These are phyloP conservation scores for Phytophthora fragariaefolia DNA, from an alignment of 352 stramenopile genomes.

Conservation along the genomic window DNA sequence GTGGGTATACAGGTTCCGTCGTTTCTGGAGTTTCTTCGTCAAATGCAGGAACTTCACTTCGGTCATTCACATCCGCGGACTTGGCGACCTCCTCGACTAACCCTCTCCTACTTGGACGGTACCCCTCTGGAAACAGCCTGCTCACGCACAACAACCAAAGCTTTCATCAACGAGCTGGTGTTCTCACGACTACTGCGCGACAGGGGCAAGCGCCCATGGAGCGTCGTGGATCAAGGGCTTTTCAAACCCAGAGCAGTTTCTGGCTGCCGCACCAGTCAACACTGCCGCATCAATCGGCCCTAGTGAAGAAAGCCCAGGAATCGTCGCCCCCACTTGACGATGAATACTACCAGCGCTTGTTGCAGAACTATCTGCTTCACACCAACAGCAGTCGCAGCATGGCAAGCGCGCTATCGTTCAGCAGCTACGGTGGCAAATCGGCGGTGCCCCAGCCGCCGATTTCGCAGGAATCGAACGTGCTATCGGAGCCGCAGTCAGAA, in stretches of 20 bases:
- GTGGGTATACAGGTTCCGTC: constrained; percentile 26
- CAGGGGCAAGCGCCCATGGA: constrained; percentile 24
- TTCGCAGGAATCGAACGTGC: constrained; percentile 36
- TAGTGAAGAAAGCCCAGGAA: constrained; percentile 34
- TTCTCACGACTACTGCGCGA: constrained; percentile 11
- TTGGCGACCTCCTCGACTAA: constrained; percentile 38
- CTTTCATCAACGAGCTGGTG: constrained; percentile 31
- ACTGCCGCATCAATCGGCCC: constrained; percentile 29
- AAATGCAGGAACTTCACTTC: constrained; percentile 47
- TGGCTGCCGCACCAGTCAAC: constrained; percentile 36
- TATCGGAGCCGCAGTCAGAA: constrained; percentile 31
- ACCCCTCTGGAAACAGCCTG: constrained; percentile 38
- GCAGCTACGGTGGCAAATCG: constrained; percentile 44
- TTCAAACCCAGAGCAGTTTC: constrained; percentile 38
- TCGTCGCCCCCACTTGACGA: constrained; percentile 43
- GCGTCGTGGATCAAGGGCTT: constrained; percentile 19
- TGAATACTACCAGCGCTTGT: constrained; percentile 73
- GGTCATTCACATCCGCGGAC: constrained; percentile 58
- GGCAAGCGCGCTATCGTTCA: constrained; percentile 47
- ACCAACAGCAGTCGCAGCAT: constrained; percentile 58
- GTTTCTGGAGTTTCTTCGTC: constrained; percentile 51
- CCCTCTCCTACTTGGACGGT: constrained; percentile 36
- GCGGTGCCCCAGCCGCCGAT: constrained; percentile 24
- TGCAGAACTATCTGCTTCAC: constrained; percentile 68
- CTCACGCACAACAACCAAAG: constrained; percentile 37